These are phyloP conservation scores for Chloromonas sp. DNA, from an alignment of 163 green algal genomes.

Conservation along the genomic window DNA sequence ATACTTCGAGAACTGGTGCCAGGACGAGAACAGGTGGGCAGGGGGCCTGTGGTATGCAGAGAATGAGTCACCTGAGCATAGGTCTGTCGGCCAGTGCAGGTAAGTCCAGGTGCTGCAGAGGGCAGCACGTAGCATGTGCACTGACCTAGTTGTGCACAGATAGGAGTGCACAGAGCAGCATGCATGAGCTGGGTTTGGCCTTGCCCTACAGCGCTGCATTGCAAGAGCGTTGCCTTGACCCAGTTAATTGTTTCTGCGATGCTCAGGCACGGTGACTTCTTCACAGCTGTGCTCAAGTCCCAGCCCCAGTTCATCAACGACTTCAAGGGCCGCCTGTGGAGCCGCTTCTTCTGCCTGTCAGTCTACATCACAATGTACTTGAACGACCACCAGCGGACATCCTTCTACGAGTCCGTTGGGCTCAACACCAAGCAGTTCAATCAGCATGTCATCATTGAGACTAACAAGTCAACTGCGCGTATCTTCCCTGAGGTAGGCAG, in stretches of 20 bases:
- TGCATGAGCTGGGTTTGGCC: background rate
- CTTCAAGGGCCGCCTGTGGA: slow-evolving; percentile 84
- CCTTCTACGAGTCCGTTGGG: slow-evolving; percentile 66
- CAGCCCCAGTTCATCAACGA: slow-evolving; percentile 85
- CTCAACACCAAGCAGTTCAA: slow-evolving; percentile 95
- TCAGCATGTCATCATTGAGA: slow-evolving; percentile 98
- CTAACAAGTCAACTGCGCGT: slow-evolving; percentile 91
- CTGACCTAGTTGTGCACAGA: background rate
- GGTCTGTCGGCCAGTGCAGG: too few relatives aligned
- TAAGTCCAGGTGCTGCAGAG: too few relatives aligned
- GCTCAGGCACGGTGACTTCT: slow-evolving; percentile 62
- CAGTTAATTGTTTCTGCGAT: background rate
- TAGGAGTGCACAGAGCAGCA: background rate
- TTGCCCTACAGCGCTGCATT: background rate
- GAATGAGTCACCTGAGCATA: too few relatives aligned
- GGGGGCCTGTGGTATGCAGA: too few relatives aligned
- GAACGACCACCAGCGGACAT: slow-evolving; percentile 33
- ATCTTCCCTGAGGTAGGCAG: slow-evolving; percentile 39
- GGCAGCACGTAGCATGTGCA: too few relatives aligned
- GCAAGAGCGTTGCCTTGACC: background rate
- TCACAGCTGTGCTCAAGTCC: slow-evolving; percentile 85
- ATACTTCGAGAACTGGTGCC: slow-evolving; percentile 99
- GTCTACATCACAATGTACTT: slow-evolving; percentile 93
- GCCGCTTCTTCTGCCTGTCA: slow-evolving; percentile 96
- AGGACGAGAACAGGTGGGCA: slow-evolving; percentile 80